These are phyloP conservation scores for Ganoderma lingzhi DNA, from an alignment of 1,284 basidiomycete species.

Conservation along the genomic window DNA sequence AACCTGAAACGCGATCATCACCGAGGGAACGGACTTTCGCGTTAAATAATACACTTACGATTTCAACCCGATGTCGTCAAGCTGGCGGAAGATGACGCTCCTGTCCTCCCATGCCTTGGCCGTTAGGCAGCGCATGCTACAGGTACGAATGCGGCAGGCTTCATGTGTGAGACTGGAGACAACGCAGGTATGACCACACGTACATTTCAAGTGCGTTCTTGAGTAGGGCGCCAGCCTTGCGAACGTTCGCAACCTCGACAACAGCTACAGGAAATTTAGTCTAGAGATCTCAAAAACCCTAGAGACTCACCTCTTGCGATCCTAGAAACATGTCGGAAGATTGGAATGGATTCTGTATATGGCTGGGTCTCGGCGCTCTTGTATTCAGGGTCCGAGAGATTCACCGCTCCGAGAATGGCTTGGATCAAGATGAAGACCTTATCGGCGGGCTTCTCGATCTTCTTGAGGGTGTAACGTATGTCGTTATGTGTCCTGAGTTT, in stretches of 20 bases:
- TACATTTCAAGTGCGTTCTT: slow-evolving; percentile 79
- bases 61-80: slow-evolving; percentile 87
- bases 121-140: slow-evolving; percentile 72
- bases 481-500: slow-evolving; percentile 72
- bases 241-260: slow-evolving; percentile 74
- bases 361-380: slow-evolving; percentile 76
- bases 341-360: slow-evolving; percentile 66
- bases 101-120: slow-evolving; percentile 89
- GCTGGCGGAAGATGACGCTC: slow-evolving; percentile 79
- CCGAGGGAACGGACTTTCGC: background rate
- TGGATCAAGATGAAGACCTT: slow-evolving; percentile 81
- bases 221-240: slow-evolving; percentile 66
- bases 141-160: slow-evolving; percentile 4
- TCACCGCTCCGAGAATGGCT: slow-evolving; percentile 81
- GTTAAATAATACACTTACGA: slow-evolving; percentile 58
- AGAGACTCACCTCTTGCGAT: slow-evolving; percentile 66
- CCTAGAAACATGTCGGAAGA: slow-evolving; percentile 74
- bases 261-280: slow-evolving; percentile 52
- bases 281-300: background rate
- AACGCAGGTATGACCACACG: background rate
- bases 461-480: slow-evolving; percentile 76
- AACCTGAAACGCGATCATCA: slow-evolving; percentile 47
- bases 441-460: slow-evolving; percentile 70
- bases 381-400: slow-evolving; percentile 70
- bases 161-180: background rate